Evolutionary conservation across 495 filamentous ascomycete species (phyloP).

Genomic region (Penicillium pulvis): DNA sequence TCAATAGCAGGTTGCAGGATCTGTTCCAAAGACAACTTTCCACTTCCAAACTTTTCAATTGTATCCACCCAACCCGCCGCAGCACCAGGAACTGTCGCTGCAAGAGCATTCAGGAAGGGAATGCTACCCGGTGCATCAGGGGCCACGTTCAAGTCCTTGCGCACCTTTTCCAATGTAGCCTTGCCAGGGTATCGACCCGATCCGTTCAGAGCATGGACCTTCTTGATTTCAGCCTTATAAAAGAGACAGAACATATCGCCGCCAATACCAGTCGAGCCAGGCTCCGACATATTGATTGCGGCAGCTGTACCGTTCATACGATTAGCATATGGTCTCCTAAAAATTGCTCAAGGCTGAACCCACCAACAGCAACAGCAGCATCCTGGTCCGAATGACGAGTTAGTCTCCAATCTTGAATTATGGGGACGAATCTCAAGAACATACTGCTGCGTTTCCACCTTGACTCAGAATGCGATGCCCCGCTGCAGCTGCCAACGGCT

Average conservation of each 20-base stretch:
- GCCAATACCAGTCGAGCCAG: constrained; percentile 91
- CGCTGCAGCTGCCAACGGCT: constrained; percentile 87
- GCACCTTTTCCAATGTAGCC: constrained; percentile 67
- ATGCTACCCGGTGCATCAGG: constrained; percentile 65
- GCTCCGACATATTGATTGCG: constrained; percentile 90
- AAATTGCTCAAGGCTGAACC: constrained; percentile 14
- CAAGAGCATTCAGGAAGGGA: constrained; percentile 74
- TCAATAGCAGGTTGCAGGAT: constrained; percentile 83
- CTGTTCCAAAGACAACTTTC: constrained; percentile 74
- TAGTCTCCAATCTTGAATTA: neutral
- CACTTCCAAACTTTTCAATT: constrained; percentile 89
- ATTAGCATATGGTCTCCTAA: neutral
- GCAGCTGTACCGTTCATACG: constrained; percentile 56
- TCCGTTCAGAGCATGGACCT: constrained; percentile 84
- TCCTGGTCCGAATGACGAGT: constrained; percentile 55
- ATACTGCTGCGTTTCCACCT: constrained; percentile 91
- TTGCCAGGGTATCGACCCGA: constrained; percentile 79
- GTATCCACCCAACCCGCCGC: constrained; percentile 94
- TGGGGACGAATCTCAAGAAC: constrained; percentile 23
- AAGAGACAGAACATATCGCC: constrained; percentile 98
- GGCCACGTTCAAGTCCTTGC: constrained; percentile 66
- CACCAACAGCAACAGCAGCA: constrained; percentile 85
- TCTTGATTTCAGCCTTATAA: constrained; percentile 81
- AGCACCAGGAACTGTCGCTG: constrained; percentile 86
- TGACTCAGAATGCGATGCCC: constrained; percentile 80